Evolutionary conservation across 2,329 filamentous ascomycete species (phyloP).

Genomic region (Claviceps sp.): DNA sequence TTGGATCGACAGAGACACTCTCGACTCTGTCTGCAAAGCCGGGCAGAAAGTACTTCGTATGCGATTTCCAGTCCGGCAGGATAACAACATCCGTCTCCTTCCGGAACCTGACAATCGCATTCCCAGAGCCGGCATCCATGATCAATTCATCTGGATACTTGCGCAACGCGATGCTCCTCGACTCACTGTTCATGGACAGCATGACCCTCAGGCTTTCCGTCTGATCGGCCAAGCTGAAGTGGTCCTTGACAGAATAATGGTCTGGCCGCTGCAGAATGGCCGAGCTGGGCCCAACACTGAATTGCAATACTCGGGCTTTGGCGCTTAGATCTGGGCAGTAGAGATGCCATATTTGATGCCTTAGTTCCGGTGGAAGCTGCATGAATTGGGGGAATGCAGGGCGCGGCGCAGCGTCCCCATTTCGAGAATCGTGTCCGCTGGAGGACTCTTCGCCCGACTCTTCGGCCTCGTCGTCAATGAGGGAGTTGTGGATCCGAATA

Average conservation of each 20-base stretch:
- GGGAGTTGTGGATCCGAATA: not conserved
- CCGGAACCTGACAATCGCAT: constrained; percentile 18
- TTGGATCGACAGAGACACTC: constrained; percentile 14
- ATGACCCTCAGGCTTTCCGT: constrained; percentile 17
- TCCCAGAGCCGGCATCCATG: constrained; percentile 13
- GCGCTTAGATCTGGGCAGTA: constrained; percentile 17
- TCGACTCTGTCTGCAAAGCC: constrained; percentile 17
- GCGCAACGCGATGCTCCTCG: constrained; percentile 19
- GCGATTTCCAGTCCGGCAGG: constrained; percentile 8
- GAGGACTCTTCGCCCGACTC: constrained; percentile 3
- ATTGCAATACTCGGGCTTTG: constrained; percentile 12
- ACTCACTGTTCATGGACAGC: constrained; percentile 21
- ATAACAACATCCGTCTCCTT: constrained; percentile 18
- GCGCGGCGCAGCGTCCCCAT: not conserved
- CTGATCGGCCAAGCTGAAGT: constrained; percentile 13
- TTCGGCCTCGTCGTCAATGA: constrained; percentile 8
- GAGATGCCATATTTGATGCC: constrained; percentile 19
- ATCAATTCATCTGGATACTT: constrained; percentile 19
- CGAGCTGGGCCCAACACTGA: constrained; percentile 2
- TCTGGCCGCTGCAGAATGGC: constrained; percentile 5
- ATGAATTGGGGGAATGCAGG: constrained; percentile 13
- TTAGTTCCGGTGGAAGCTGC: constrained; percentile 20
- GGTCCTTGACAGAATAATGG: constrained; percentile 10
- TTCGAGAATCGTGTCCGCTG: not conserved
- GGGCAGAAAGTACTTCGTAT: constrained; percentile 8